Evolutionary conservation across 2,329 filamentous ascomycete genomes (phyloP).

Genomic region (Leptographium procerum): DNA sequence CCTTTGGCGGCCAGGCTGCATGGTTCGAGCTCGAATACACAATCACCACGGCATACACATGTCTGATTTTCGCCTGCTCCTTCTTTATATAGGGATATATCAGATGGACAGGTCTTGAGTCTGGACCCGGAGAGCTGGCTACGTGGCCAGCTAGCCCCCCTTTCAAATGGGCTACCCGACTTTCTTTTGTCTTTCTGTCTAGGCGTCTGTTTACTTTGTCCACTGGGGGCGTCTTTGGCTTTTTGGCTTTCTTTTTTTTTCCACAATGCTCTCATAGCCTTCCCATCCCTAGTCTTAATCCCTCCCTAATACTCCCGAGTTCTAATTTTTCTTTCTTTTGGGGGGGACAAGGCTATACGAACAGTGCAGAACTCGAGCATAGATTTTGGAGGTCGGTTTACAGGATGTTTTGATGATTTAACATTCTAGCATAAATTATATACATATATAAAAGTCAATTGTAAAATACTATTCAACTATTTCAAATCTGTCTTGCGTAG

Average conservation of each 20-base stretch:
- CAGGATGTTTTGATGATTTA: neutral
- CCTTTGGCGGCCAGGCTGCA: constrained; percentile 30
- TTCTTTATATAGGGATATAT: constrained; percentile 1
- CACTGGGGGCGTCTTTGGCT: neutral
- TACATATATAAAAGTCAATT: neutral
- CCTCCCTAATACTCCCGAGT: neutral
- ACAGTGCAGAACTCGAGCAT: neutral
- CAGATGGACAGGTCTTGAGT: neutral
- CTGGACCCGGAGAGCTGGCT: neutral
- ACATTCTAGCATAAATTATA: neutral
- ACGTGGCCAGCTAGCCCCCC: neutral
- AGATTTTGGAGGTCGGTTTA: neutral
- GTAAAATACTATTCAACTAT: neutral
- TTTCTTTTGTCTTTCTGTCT: neutral
- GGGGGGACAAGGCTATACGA: neutral
- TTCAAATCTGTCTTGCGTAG: neutral
- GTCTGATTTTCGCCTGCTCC: constrained; percentile 31
- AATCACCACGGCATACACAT: constrained; percentile 36
- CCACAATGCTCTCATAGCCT: neutral
- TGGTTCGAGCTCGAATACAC: constrained; percentile 47
- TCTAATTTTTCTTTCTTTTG: neutral
- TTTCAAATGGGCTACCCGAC: neutral
- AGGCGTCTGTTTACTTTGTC: neutral
- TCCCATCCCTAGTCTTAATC: neutral
- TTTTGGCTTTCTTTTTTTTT: neutral